These are phyloP conservation scores for Vigna trinervia DNA, from an alignment of 306 rosid species.

Conservation along the genomic window DNA sequence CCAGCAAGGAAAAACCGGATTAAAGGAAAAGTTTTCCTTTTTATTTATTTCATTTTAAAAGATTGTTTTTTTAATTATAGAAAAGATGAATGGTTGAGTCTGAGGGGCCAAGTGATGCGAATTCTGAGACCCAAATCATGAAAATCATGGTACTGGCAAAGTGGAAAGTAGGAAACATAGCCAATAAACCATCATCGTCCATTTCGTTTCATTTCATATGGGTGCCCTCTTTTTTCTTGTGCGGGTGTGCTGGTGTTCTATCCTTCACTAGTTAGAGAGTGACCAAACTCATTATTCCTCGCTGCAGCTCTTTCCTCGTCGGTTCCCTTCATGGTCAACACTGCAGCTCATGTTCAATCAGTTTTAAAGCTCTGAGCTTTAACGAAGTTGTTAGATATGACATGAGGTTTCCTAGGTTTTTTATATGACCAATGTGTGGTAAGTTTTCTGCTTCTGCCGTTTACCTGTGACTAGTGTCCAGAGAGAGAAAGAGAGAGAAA, in stretches of 20 bases:
- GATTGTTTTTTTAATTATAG: slow-evolving; percentile 5
- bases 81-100: slow-evolving; percentile 27
- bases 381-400: slow-evolving; percentile 41
- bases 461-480: slow-evolving; percentile 27
- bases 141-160: slow-evolving; percentile 55
- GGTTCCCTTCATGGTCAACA: slow-evolving; percentile 87
- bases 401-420: slow-evolving; percentile 49
- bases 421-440: slow-evolving; percentile 46
- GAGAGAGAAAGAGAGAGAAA: slow-evolving; percentile 25
- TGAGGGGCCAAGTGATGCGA: slow-evolving; percentile 44
- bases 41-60: neutral
- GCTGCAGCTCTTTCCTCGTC: slow-evolving; percentile 51
- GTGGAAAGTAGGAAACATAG: slow-evolving; percentile 52
- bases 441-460: slow-evolving; percentile 47
- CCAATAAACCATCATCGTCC: slow-evolving; percentile 52
- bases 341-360: slow-evolving; percentile 65
- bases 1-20: neutral
- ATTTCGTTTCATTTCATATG: slow-evolving; percentile 22
- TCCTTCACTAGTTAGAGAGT: slow-evolving; percentile 53
- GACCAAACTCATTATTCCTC: slow-evolving; percentile 58
- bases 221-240: slow-evolving; percentile 8
- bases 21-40: slow-evolving; percentile 7
- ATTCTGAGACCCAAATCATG: slow-evolving; percentile 61
- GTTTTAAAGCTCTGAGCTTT: slow-evolving; percentile 50
- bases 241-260: slow-evolving; percentile 48